A percentile compares a stretch with the other conserved stretches of the same genome.
Evolutionary conservation across 176 grass and related monocot genomes (phyloP).

Genomic region (Tuctoria greenei): DNA sequence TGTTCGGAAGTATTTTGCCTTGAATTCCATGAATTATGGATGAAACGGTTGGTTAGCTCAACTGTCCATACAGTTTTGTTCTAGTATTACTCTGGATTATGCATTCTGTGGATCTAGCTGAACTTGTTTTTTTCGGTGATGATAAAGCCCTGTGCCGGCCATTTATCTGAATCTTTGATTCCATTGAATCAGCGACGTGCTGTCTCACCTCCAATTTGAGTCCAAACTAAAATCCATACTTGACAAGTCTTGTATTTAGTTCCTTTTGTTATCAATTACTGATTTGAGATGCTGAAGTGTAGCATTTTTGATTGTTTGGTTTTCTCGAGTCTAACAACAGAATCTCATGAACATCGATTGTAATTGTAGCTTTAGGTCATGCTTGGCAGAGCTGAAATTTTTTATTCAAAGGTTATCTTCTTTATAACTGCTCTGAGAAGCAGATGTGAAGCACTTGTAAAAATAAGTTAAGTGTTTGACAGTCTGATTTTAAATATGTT

Average conservation of each 20-base stretch:
- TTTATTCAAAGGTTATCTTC: too few relatives aligned
- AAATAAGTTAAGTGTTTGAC: too few relatives aligned
- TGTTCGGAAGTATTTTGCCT: slow-evolving; percentile 10
- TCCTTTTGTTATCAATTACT: background rate
- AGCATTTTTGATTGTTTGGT: background rate
- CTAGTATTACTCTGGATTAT: background rate
- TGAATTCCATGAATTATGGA: background rate
- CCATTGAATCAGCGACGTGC: background rate
- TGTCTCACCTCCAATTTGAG: background rate
- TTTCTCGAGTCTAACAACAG: background rate
- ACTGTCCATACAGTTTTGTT: slow-evolving; percentile 20
- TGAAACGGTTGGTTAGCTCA: slow-evolving; percentile 14
- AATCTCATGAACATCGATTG: background rate
- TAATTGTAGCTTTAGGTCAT: background rate
- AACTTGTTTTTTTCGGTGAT: background rate
- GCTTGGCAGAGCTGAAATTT: too few relatives aligned
- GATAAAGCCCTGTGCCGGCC: background rate
- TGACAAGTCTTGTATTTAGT: too few relatives aligned
- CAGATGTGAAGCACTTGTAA: too few relatives aligned
- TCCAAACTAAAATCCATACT: background rate
- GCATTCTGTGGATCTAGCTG: background rate
- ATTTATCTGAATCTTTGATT: background rate
- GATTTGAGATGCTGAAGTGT: background rate
- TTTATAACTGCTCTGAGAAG: too few relatives aligned
- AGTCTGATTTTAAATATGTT: too few relatives aligned